Evolutionary conservation across 352 stramenopile species (phyloP).

Genomic region (Thraustotheca clavata): DNA sequence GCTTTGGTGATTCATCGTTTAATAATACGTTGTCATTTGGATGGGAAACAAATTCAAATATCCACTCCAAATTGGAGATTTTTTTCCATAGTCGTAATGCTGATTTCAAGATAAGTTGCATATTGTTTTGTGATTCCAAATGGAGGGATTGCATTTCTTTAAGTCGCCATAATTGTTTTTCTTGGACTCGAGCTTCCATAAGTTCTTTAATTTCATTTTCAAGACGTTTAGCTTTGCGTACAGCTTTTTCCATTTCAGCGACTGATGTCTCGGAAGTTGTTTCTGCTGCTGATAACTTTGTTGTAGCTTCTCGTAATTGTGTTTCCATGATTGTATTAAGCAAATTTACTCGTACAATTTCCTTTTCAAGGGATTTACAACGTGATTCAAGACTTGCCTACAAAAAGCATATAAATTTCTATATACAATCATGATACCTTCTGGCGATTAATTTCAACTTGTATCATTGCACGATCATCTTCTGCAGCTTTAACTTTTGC

Average conservation of each 20-base stretch:
- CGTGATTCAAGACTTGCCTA: conserved; percentile 15
- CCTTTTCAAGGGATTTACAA: conserved; percentile 24
- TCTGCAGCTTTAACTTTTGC: conserved; percentile 35
- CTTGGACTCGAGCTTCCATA: conserved; percentile 28
- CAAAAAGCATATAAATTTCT: neutral
- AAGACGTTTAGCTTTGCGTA: conserved; percentile 20
- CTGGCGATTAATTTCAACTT: conserved; percentile 51
- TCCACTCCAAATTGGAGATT: conserved; percentile 29
- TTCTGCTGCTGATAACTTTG: conserved; percentile 22
- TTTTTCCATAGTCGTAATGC: conserved; percentile 33
- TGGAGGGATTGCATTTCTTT: conserved; percentile 30
- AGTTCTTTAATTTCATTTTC: conserved; percentile 32
- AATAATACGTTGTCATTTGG: neutral
- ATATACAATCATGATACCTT: conserved; percentile 18
- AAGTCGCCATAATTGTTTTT: conserved; percentile 30
- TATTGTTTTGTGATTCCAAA: conserved; percentile 24
- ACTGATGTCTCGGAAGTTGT: conserved; percentile 6
- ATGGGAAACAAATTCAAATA: conserved; percentile 23
- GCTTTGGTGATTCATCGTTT: neutral
- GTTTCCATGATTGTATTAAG: conserved; percentile 27
- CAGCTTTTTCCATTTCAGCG: conserved; percentile 1
- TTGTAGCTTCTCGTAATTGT: conserved; percentile 24
- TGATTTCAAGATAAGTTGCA: conserved; percentile 30
- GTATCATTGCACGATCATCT: conserved; percentile 45
- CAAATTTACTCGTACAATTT: conserved; percentile 26